These are phyloP conservation scores for Auriculariales sp. DNA, from an alignment of 768 basidiomycete species.

Conservation along the genomic window DNA sequence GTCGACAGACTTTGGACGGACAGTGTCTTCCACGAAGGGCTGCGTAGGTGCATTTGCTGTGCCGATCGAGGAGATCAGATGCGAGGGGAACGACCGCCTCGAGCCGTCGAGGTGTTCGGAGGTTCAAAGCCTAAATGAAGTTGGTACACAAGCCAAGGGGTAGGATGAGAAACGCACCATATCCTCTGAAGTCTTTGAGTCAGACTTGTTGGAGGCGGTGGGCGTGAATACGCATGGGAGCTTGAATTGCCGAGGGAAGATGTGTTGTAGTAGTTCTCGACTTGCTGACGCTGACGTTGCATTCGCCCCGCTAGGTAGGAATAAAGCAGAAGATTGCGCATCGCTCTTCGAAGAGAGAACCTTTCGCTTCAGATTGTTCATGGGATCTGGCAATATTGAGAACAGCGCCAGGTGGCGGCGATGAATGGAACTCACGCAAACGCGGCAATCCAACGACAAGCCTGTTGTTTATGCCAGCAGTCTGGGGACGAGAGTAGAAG, in stretches of 20 bases:
- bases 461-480: conserved; percentile 30
- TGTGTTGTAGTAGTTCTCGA: conserved; percentile 55
- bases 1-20: conserved; percentile 49
- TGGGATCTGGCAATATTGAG: conserved; percentile 33
- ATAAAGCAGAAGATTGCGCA: no score
- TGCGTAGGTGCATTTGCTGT: conserved; percentile 56
- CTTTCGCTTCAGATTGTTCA: conserved; percentile 41
- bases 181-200: conserved; percentile 20
- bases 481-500: conserved; percentile 49
- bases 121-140: conserved; percentile 28
- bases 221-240: conserved; percentile 42
- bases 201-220: conserved; percentile 4
- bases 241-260: conserved; percentile 73
- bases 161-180: conserved; percentile 32
- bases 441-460: conserved; percentile 53
- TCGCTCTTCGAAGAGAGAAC: conserved; percentile 20
- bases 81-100: conserved; percentile 37
- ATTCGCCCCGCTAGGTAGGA: conserved; percentile 16
- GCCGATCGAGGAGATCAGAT: conserved; percentile 50
- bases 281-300: conserved; percentile 35
- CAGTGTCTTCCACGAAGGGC: conserved; percentile 51
- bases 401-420: not conserved
- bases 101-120: conserved; percentile 66
- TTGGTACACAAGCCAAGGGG: conserved; percentile 12
- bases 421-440: conserved; percentile 32